phyloP scores from a whole-genome alignment of 2,329 filamentous ascomycete genomes.

The Aspergillus candidus region DNA sequence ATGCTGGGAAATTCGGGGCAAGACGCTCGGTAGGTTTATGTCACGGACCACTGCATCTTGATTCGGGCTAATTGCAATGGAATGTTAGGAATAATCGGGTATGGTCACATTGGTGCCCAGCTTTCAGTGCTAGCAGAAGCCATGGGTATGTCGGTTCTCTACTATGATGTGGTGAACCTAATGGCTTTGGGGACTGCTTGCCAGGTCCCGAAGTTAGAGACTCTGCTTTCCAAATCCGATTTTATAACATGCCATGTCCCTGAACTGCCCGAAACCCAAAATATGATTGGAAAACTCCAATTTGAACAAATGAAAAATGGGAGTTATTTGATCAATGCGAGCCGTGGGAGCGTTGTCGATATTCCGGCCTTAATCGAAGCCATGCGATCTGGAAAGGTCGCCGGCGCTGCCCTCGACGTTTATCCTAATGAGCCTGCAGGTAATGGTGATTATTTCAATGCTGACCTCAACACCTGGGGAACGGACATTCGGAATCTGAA shows the following conservation, averaged over 20 bases:
- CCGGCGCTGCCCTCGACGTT: constrained; percentile 92
- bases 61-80: constrained; percentile 8
- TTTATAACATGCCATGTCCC: constrained; percentile 95
- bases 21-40: constrained; percentile 67
- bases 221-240: constrained; percentile 71
- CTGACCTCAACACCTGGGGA: constrained; percentile 73
- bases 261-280: constrained; percentile 84
- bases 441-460: constrained; percentile 93
- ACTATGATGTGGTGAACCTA: constrained; percentile 89
- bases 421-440: constrained; percentile 89
- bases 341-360: constrained; percentile 86
- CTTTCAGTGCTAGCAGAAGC: constrained; percentile 91
- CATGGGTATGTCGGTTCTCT: constrained; percentile 97
- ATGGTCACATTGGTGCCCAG: constrained; percentile 95
- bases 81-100: constrained; percentile 75
- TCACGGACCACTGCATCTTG: background rate
- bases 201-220: constrained; percentile 72
- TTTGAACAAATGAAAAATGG: constrained; percentile 87
- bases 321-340: constrained; percentile 92
- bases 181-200: constrained; percentile 88
- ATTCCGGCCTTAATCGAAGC: constrained; percentile 87
- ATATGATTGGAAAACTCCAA: constrained; percentile 77
- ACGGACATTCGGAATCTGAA: constrained; percentile 77
- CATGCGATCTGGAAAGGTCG: constrained; percentile 78
- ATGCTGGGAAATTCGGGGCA: constrained; percentile 98